These are phyloP conservation scores for Geotrichum ghanense DNA, from an alignment of 805 yeast species.

Conservation along the genomic window DNA sequence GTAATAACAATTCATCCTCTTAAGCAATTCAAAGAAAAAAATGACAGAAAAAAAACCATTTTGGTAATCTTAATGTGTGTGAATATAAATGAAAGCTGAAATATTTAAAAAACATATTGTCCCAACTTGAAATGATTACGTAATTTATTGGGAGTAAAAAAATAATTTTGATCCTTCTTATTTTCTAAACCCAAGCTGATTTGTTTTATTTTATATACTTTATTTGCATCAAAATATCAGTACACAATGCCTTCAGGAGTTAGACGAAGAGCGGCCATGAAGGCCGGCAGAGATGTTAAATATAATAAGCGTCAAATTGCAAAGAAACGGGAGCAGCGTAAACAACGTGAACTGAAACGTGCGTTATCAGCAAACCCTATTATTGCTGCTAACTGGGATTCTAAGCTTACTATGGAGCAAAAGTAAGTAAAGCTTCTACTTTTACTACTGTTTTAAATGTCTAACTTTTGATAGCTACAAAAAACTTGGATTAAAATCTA, in stretches of 20 bases:
- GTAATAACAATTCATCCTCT: too few relatives aligned
- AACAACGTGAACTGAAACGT: slow-evolving; percentile 59
- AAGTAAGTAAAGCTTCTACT: slow-evolving; percentile 33
- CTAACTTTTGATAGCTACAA: slow-evolving; percentile 35
- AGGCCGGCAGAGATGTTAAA: slow-evolving; percentile 26
- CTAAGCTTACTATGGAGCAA: slow-evolving; percentile 65
- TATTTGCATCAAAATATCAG: too few relatives aligned
- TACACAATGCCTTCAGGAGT: slow-evolving; percentile 44
- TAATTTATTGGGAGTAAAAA: too few relatives aligned
- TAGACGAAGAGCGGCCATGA: slow-evolving; percentile 45
- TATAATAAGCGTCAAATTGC: slow-evolving; percentile 60
- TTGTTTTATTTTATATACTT: too few relatives aligned
- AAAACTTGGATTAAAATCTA: slow-evolving; percentile 61
- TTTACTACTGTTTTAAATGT: background rate
- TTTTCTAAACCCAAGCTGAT: too few relatives aligned
- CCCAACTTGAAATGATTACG: too few relatives aligned
- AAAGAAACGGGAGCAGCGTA: slow-evolving; percentile 58
- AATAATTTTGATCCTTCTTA: too few relatives aligned
- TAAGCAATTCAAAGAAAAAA: too few relatives aligned
- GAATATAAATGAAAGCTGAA: too few relatives aligned
- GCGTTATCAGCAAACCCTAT: slow-evolving; percentile 65
- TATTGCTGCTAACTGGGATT: slow-evolving; percentile 87
- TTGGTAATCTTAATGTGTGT: too few relatives aligned
- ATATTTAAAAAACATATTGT: too few relatives aligned
- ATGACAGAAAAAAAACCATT: too few relatives aligned